Percentiles rank a stretch among this genome's conserved stretches.
Evolutionary conservation across 1,284 basidiomycete species (phyloP).

Genomic region (Puccinia polysora): DNA sequence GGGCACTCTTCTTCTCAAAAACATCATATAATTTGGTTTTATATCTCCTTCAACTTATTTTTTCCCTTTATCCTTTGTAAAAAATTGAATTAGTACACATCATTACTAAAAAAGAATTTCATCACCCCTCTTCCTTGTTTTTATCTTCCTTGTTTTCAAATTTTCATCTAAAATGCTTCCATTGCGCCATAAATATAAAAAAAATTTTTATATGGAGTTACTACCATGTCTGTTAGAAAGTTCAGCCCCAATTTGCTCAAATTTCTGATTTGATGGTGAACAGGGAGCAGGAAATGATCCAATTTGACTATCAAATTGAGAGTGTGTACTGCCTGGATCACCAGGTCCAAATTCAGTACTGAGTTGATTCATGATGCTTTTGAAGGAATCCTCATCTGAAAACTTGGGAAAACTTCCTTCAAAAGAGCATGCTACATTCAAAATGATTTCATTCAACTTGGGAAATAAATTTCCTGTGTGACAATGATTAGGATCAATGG

Average conservation of each 20-base stretch:
- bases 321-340: not conserved
- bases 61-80: too few relatives aligned
- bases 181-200: too few relatives aligned
- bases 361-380: constrained; percentile 9
- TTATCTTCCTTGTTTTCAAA: too few relatives aligned
- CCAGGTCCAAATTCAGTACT: not conserved
- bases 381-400: constrained; percentile 3
- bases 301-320: constrained; percentile 19
- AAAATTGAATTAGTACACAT: too few relatives aligned
- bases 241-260: constrained; percentile 28
- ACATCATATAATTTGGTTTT: too few relatives aligned
- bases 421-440: constrained; percentile 11
- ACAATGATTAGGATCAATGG: constrained; percentile 1
- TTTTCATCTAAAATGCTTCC: too few relatives aligned
- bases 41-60: too few relatives aligned
- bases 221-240: constrained; percentile 22
- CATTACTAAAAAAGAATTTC: too few relatives aligned
- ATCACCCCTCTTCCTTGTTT: too few relatives aligned
- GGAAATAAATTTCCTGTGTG: not conserved
- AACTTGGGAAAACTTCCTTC: constrained; percentile 8
- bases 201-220: too few relatives aligned
- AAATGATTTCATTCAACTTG: not conserved
- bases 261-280: not conserved
- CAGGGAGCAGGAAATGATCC: not conserved
- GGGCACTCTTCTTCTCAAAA: too few relatives aligned